phyloP scores from a whole-genome alignment of 2,329 filamentous ascomycete genomes.

The Cladophialophora exuberans region DNA sequence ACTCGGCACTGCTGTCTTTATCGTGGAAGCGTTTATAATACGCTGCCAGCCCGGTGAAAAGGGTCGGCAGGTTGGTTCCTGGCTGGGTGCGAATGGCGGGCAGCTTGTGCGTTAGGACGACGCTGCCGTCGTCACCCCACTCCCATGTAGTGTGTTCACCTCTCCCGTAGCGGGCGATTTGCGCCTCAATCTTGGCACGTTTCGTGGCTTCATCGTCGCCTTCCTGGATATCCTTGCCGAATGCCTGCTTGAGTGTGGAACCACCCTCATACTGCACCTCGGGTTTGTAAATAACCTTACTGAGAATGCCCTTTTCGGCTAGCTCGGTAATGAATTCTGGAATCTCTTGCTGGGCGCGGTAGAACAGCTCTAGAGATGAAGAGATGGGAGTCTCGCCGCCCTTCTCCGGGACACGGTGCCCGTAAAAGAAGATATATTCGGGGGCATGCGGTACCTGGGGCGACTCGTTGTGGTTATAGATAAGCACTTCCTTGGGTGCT shows the following conservation, averaged over 20 bases:
- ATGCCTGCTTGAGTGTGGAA: slow-evolving; percentile 51
- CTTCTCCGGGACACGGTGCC: slow-evolving; percentile 41
- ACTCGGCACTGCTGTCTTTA: slow-evolving; percentile 20
- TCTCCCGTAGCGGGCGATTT: slow-evolving; percentile 52
- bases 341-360: slow-evolving; percentile 50
- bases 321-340: slow-evolving; percentile 51
- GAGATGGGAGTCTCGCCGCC: slow-evolving; percentile 53
- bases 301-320: slow-evolving; percentile 50
- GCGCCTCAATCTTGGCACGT: slow-evolving; percentile 51
- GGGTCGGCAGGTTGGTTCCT: slow-evolving; percentile 48
- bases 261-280: slow-evolving; percentile 51
- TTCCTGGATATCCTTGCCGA: slow-evolving; percentile 52
- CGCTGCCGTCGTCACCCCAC: slow-evolving; percentile 46
- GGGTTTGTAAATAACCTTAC: slow-evolving; percentile 47
- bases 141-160: slow-evolving; percentile 53
- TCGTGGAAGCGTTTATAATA: slow-evolving; percentile 46
- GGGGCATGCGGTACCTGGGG: slow-evolving; percentile 56
- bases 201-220: slow-evolving; percentile 48
- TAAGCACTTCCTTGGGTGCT: slow-evolving; percentile 51
- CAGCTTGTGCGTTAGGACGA: slow-evolving; percentile 50
- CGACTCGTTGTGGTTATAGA: slow-evolving; percentile 58
- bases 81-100: slow-evolving; percentile 54
- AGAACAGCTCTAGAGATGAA: slow-evolving; percentile 52
- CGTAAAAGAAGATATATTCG: slow-evolving; percentile 57
- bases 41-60: slow-evolving; percentile 52